phyloP scores from a whole-genome alignment of 2,329 filamentous ascomycete genomes.

The Aspergillus sp. region DNA sequence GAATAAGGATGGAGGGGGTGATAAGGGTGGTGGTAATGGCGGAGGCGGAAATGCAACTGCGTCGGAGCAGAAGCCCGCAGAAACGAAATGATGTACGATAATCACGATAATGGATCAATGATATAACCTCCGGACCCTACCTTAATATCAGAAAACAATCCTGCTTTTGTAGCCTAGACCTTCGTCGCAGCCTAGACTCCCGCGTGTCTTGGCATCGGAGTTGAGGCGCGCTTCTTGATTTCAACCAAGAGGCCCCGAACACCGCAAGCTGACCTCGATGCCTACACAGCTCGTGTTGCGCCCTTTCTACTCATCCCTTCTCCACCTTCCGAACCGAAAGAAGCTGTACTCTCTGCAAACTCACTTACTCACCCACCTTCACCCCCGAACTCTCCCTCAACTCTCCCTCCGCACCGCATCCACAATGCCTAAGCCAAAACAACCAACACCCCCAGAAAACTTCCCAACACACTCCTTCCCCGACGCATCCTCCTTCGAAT shows the following conservation, averaged over 20 bases:
- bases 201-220: neutral
- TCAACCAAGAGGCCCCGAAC: neutral
- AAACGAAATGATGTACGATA: slow-evolving; percentile 25
- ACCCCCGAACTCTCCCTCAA: neutral
- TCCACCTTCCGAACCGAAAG: neutral
- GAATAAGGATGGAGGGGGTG: slow-evolving; percentile 22
- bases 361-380: neutral
- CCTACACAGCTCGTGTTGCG: neutral
- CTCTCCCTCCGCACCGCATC: neutral
- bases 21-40: slow-evolving; percentile 13
- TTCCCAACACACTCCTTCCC: slow-evolving; percentile 35
- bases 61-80: slow-evolving; percentile 19
- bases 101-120: slow-evolving; percentile 17
- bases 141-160: neutral
- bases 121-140: slow-evolving; percentile 4
- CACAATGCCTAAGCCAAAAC: neutral
- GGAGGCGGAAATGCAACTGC: slow-evolving; percentile 13
- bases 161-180: neutral
- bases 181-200: no score
- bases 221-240: neutral
- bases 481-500: slow-evolving; percentile 36
- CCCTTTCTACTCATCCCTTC: neutral
- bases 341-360: neutral
- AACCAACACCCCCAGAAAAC: slow-evolving; percentile 22
- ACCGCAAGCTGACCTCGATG: neutral